A percentile compares a stretch with the other conserved stretches of the same genome.
phyloP scores from a whole-genome alignment of 176 grass and related monocot species.

The Phyllostachys edulis region DNA sequence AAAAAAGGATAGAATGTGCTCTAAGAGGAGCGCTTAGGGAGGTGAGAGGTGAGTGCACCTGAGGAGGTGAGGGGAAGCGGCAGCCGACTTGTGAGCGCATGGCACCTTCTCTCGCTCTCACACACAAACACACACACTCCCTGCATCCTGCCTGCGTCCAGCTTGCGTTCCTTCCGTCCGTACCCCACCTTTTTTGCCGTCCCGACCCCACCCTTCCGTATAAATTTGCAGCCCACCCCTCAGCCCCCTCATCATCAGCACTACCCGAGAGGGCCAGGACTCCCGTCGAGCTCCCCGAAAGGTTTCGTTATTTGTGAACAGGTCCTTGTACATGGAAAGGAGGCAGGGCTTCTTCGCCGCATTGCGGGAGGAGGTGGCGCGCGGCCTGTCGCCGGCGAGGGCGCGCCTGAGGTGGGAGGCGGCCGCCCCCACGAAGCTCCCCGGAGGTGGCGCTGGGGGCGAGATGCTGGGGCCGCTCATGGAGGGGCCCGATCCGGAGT shows the following conservation, averaged over 20 bases:
- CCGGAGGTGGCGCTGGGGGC: background rate
- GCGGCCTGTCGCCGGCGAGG: conserved; percentile 60
- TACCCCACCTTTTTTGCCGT: conserved; percentile 12
- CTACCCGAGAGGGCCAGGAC: background rate
- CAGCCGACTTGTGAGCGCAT: conserved; percentile 33
- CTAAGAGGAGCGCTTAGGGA: too few species aligned
- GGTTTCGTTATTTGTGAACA: background rate
- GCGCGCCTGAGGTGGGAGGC: conserved; percentile 29
- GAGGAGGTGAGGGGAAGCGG: conserved; percentile 17
- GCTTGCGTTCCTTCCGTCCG: background rate
- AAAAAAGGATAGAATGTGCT: too few species aligned
- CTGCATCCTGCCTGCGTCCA: background rate
- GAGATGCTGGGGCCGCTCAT: conserved; percentile 75
- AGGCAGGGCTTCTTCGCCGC: conserved; percentile 70
- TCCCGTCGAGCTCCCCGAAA: background rate
- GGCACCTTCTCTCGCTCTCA: conserved; percentile 1
- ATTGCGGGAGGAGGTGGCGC: conserved; percentile 57
- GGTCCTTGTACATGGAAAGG: conserved; percentile 52
- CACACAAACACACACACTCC: background rate
- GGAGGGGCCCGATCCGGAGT: conserved; percentile 74
- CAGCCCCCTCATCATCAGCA: conserved; percentile 28
- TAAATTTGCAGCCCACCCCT: conserved; percentile 34
- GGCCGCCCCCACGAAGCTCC: background rate
- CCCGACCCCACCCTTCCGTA: conserved; percentile 29
- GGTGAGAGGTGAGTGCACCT: background rate